Conservation (phyloP, 2,329 filamentous ascomycete genomes). For the Dothistroma septosporum region DNA sequence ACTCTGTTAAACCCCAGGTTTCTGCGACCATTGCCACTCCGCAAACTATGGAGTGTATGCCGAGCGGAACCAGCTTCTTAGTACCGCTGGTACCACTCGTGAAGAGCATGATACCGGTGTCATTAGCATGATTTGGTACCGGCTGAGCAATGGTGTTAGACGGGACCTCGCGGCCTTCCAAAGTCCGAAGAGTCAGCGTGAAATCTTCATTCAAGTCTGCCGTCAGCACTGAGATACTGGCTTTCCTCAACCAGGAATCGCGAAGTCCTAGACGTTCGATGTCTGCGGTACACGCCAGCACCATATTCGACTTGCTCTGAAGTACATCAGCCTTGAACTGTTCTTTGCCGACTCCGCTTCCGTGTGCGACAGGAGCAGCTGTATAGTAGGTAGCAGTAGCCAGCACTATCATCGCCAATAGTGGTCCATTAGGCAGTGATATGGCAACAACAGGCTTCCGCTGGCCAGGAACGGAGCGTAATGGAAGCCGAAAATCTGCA, state of each 20-base stretch:
- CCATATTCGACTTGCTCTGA: constrained; percentile 45
- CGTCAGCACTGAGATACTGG: constrained; percentile 40
- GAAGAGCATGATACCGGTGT: constrained; percentile 52
- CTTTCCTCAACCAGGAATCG: constrained; percentile 33
- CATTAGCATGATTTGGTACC: constrained; percentile 41
- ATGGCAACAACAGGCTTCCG: constrained; percentile 48
- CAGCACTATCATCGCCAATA: constrained; percentile 50
- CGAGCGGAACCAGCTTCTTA: constrained; percentile 57
- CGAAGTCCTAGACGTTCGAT: constrained; percentile 40
- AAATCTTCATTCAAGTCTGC: constrained; percentile 39
- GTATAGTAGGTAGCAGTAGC: constrained; percentile 50
- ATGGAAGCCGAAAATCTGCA: constrained; percentile 23
- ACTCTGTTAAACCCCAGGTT: constrained; percentile 48
- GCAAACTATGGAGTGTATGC: constrained; percentile 48
- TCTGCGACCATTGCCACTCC: constrained; percentile 53
- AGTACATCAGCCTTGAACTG: constrained; percentile 51
- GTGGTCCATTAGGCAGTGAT: constrained; percentile 52
- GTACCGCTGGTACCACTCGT: constrained; percentile 56
- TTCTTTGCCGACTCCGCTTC: constrained; percentile 42
- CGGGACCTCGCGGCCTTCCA: constrained; percentile 14
- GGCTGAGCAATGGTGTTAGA: background rate
- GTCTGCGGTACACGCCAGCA: constrained; percentile 45
- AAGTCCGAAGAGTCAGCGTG: constrained; percentile 35
- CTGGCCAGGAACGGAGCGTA: constrained; percentile 4
- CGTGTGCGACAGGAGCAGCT: constrained; percentile 51